Evolutionary conservation across 306 rosid genomes (phyloP), one percentile per base, ranked within the genome.

Genomic region (Vigna reflexopilosa): DNA sequence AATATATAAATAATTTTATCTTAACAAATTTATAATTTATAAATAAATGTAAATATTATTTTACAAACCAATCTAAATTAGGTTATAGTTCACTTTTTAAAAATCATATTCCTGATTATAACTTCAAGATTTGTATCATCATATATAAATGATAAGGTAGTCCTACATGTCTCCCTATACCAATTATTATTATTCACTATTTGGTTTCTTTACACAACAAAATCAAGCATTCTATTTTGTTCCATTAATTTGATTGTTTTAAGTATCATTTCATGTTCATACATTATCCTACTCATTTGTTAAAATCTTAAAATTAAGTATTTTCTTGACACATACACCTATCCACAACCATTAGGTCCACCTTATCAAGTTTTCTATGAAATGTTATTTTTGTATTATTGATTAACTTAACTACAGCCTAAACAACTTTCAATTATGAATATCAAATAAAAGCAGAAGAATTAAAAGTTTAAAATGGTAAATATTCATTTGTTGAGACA

Each of bases 101-200:
- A 30, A 30, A 42, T 2, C 13, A 9, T 8, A 3, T 42, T 42
- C 1, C 3, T 42, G 13, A 42, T 2, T 9, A 42, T 4, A 55
- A 15, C 17, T 45, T 59, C 16, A 28, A 20, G 68, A 72, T 62
- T 32, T 40, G 49, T 30, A 19, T 24, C 14, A 44, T 47, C 71
- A 50, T 45, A 20, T 36, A 22, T 64, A 64, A 67, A 30, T 82
- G 70, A 54, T 82, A 82, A 76, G 64, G 59, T 54, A 61, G 75
- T 63, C 67, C 64, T 61, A 62, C 73, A 30, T 76, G 73, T 61
- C 70, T 67, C 24, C 49, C 52, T 13, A 14, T 45, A 38, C 62
- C 38, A 56, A 40, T 66, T 42, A 36, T 34, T 19, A 20, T 34
- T 19, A 20, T 14, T 19, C 1, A 14, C 6, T 20, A 20, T 16